Evolutionary conservation across 2,329 filamentous ascomycete genomes (phyloP), one percentile per base, ranked within the genome.

Genomic region (Kalaharituber pfeilii): DNA sequence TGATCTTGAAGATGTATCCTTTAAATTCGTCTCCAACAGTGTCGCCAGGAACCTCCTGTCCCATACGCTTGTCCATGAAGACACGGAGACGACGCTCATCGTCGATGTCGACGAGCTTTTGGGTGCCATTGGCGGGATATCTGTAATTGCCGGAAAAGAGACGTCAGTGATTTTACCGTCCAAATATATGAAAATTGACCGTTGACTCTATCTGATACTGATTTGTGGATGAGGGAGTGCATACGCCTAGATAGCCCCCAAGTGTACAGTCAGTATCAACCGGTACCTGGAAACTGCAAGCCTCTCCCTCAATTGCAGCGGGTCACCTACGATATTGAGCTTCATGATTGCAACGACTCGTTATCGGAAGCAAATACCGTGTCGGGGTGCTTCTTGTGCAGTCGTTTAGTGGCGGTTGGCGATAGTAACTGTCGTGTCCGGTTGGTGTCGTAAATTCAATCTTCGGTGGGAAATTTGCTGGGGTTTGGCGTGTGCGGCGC

Each of bases 1-100:
- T 98, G 78, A 98, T 96, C 72, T 81, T 84, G 83, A 98, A 87
- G 78, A 98, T 82, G 80, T 98, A 98, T 74, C 91, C 91, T 81
- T 95, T 95, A 85, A 94, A 98, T 77, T 98, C 91, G 71, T 96
- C 88, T 70, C 91, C 91, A 69, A 98, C 80, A 71, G 82, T 84
- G 77, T 98, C 93, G 69, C 84, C 91, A 67, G 84, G 75, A 67
- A 98, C 85, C 77, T 95, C 86, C 69, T 82, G 80, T 70, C 86
- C 86, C 86, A 91, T 91, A 76, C 82, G 69, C 62, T 64, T 63
- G 54, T 96, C 91, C 83, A 94, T 88, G 82, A 96, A 96, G 77
- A 91, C 80, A 72, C 86, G 84, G 73, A 96, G 81, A 81, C 94
- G 95, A 77, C 88, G 87, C 76, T 98, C 93, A 84, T 98, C 93